These are phyloP conservation scores for Musa acuminata DNA, from an alignment of 176 grass and related monocot species.

Conservation along the genomic window DNA sequence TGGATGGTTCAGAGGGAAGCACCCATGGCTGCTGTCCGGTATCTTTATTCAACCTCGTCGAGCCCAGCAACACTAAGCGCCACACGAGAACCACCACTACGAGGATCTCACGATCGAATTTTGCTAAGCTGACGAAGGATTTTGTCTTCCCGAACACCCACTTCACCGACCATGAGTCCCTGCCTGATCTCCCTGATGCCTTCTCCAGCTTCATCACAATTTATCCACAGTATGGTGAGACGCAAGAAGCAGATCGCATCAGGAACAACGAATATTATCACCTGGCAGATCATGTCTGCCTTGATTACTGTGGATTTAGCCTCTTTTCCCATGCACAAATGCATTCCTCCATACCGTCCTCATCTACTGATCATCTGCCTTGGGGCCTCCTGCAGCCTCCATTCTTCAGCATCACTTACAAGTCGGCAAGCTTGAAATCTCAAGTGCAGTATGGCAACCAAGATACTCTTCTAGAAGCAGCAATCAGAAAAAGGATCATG, in stretches of 20 bases:
- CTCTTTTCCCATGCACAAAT: conserved; percentile 95
- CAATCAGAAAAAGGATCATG: conserved; percentile 59
- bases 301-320: conserved; percentile 82
- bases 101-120: conserved; percentile 50
- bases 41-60: not conserved
- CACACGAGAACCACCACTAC: conserved; percentile 25
- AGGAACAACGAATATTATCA: conserved; percentile 48
- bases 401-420: conserved; percentile 84
- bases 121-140: conserved; percentile 43
- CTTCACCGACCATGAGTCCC: conserved; percentile 92
- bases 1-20: not conserved
- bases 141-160: conserved; percentile 40
- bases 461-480: conserved; percentile 24
- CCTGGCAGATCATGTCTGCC: conserved; percentile 64
- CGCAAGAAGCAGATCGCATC: conserved; percentile 43
- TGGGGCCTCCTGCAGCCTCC: conserved; percentile 40
- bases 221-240: conserved; percentile 60
- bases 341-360: conserved; percentile 41
- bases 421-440: conserved; percentile 56
- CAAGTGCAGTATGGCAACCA: conserved; percentile 42
- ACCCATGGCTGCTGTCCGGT: not conserved
- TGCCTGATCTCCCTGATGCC: conserved; percentile 42
- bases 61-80: not conserved
- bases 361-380: conserved; percentile 11
- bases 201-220: conserved; percentile 50